Base-by-base conservation (phyloP, 2,329 filamentous ascomycete genomes). In the Ascochyta viciae-villosae region DNA sequence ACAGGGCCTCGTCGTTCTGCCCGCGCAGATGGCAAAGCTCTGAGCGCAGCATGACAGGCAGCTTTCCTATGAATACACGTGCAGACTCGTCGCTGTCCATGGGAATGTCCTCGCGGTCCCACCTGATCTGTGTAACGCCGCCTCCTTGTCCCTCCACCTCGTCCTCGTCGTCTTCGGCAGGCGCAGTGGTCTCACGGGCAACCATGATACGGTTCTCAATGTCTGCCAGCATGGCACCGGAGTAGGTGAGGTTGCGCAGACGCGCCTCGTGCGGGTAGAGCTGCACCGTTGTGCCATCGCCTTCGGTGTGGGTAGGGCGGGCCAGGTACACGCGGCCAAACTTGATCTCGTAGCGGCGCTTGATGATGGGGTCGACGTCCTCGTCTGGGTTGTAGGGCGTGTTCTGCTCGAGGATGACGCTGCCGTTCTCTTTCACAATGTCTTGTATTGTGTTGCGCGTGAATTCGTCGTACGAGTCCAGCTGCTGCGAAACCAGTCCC, bases 381-480 rank as follows among this genome's bases (percentile, higher is more conserved):
- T 91, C 91, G 57, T 92, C 87, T 52, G 87, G 84, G 55, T 86
- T 85, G 29, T 89, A 88, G 4, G 92, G 90, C 61, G 93, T 89
- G 59, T 92, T 94, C 76, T 97, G 92, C 73, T 99, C 95, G 63
- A 99, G 86, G n/a, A 91, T 92, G 59, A 98, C 89, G 64, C 89
- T 87, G 37, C 91, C 91, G 74, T 96, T 94, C 76, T 98, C 95
- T 70, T 92, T 89, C 57, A 99, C 90, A 57, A 99, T 87, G 68
- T 96, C 91, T 73, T 98, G 93, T 78, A 99, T 94, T 0, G 93
- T 97, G 22, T 91, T 92, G 57, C 89, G 88, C 54, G 95, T 93
- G 72, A 99, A 99, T 74, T 98, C 93, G 78, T 99, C 92, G 79
- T 96, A 99, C 0, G 96, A 99, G 76, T 98, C 94, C 61, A 98